Percentiles rank a stretch among this genome's conserved stretches.
Conservation (phyloP, 768 basidiomycete genomes). For the Suillus occidentalis region DNA sequence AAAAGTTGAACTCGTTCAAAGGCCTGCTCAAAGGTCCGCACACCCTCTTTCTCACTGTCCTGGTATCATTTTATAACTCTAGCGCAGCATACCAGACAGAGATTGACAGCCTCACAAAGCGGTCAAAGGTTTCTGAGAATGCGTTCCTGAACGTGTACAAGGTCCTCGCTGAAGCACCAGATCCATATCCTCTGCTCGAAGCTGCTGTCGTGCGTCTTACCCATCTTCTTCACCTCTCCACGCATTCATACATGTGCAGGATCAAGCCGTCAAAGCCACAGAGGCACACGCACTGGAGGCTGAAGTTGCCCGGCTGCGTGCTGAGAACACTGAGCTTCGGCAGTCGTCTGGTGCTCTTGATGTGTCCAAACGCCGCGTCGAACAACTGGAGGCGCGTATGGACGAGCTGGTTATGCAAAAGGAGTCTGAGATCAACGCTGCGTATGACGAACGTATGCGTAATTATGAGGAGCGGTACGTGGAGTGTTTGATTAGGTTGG, state of each 20-base stretch:
- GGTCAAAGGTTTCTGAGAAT: conserved; percentile 90
- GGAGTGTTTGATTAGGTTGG: not conserved
- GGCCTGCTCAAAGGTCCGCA: conserved; percentile 77
- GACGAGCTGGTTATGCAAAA: conserved; percentile 88
- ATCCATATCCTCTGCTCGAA: conserved; percentile 95
- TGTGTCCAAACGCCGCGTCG: conserved; percentile 70
- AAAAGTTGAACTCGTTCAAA: conserved; percentile 88
- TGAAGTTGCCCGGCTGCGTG: conserved; percentile 70
- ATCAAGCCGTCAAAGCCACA: conserved; percentile 87
- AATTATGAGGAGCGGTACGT: conserved; percentile 94
- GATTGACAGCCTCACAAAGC: conserved; percentile 92
- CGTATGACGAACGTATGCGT: conserved; percentile 91
- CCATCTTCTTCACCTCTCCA: not conserved
- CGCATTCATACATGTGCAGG: conserved; percentile 43
- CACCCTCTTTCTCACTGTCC: conserved; percentile 4
- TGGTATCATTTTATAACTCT: not conserved
- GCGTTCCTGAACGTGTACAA: conserved; percentile 98
- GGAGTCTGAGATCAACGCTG: conserved; percentile 95
- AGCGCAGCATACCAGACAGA: conserved; percentile 87
- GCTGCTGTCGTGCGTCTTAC: conserved; percentile 72
- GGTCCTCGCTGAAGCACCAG: conserved; percentile 92
- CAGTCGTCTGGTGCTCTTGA: conserved; percentile 69
- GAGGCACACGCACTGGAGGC: conserved; percentile 77
- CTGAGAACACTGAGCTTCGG: conserved; percentile 82
- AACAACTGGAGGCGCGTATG: conserved; percentile 93